These are phyloP conservation scores for Boletus insuetus DNA, from an alignment of 768 basidiomycete genomes.

Conservation along the genomic window DNA sequence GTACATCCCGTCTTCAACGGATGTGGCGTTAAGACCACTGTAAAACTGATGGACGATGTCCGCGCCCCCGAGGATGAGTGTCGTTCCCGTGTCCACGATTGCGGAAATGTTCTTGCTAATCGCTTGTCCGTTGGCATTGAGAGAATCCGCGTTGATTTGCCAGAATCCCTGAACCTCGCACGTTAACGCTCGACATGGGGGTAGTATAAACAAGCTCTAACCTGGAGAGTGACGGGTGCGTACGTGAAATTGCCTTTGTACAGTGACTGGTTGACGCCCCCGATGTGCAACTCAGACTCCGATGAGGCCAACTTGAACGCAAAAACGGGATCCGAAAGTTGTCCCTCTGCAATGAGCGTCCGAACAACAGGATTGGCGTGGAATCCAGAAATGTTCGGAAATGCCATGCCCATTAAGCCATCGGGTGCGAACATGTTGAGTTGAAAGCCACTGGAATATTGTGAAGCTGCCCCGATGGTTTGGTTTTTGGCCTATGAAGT, in stretches of 20 bases:
- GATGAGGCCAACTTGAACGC: conserved; percentile 39
- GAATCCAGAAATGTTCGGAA: conserved; percentile 37
- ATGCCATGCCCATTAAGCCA: conserved; percentile 44
- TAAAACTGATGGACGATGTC: conserved; percentile 34
- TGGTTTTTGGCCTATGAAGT: conserved; percentile 24
- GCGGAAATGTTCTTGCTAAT: conserved; percentile 8
- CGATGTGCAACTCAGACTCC: conserved; percentile 39
- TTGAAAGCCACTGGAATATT: conserved; percentile 17
- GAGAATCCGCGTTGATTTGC: conserved; percentile 16
- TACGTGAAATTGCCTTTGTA: conserved; percentile 41
- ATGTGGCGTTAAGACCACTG: conserved; percentile 27
- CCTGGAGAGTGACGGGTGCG: conserved; percentile 30
- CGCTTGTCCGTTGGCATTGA: conserved; percentile 23
- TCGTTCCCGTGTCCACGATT: conserved; percentile 52
- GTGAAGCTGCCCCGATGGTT: conserved; percentile 20
- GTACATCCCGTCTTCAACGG: conserved; percentile 35
- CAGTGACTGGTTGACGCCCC: conserved; percentile 37
- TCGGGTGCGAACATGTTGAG: conserved; percentile 20
- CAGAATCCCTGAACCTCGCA: conserved; percentile 18
- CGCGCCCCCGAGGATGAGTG: conserved; percentile 41
- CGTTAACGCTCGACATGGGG: neutral
- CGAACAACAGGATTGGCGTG: conserved; percentile 39
- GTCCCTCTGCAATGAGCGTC: conserved; percentile 39
- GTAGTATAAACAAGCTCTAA: conserved; percentile 5
- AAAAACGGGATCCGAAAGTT: conserved; percentile 33